Base-by-base conservation (phyloP, 257 asterid species). In the Nicotiana benthamiana region DNA sequence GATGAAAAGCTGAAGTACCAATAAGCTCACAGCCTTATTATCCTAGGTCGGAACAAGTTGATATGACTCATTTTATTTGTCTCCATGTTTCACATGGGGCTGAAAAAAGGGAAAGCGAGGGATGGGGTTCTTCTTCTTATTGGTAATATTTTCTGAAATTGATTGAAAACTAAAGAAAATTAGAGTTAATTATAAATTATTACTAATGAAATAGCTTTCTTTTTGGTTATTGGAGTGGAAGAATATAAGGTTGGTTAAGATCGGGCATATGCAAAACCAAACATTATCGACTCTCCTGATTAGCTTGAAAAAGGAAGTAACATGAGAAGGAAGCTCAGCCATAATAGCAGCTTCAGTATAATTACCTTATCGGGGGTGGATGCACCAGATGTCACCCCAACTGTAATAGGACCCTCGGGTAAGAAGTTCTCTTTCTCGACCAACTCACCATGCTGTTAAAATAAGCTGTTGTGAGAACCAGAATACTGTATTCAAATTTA, bases 301-400 rank as follows among this genome's bases (percentile, higher is more conserved):
- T 75, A 26, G 80, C 53, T 28, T 30, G 64, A 13, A 27, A 9
- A 75, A 6, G 79, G 16, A 7, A 16, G 65, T 75, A 53, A 28
- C 27, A 28, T 52, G 18, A 75, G 53, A 10, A 9, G 63, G n/a
- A 34, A 60, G 28, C 7, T 32, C 26, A 61, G 46, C 11, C 27
- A 24, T 32, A 20, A 3, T 13, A 51, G 27, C 12, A 18, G 48
- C 5, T 17, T 60, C 28, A 52, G 13, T 74, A 51, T 75, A 26
- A 67, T 85, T 86, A 96, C 99, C 96, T 94, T 96, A 86, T 96
- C 99, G 36, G 99, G 99, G 46, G 99, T 96, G 66, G 99, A 96
- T 80, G 99, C 99, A 79, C 99, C 99, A 56, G 99, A 96, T 78
- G 99, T 96, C 61, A 96, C 82, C 54, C 99, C 99, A 9, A 95